Base-by-base conservation (phyloP, 2,329 filamentous ascomycete species). In the Fusarium nurragi region DNA sequence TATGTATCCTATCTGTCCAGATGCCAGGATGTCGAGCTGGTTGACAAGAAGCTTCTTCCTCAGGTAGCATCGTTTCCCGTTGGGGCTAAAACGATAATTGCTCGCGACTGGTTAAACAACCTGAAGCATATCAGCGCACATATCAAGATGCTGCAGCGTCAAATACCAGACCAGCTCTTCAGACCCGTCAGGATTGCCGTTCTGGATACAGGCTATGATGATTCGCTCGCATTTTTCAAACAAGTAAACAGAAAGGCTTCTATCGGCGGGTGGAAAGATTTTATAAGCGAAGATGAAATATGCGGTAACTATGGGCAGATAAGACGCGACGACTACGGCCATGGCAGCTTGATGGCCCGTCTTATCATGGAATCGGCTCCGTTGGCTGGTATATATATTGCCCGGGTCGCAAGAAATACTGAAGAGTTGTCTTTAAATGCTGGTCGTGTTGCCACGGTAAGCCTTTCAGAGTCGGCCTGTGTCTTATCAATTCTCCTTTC, bases 81-180 rank as follows among this genome's bases (percentile, higher is more conserved):
- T 0, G 36, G 36, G 0, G n/a, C n/a, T n/a, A 41, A 49, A 7
- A 49, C 36, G 1, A 13, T 41, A 0, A 12, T 49, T 1, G 22
- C 46, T 1, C 34, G 22, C 0, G 47, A 44, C 12, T 50, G 47
- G 37, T 12, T 50, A 0, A 18, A 50, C 6, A 44, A 44, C 4
- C 3, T 50, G 16, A 50, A 25, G 22, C 25, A 50, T 0, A 49
- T 41, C 1, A 49, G 46, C 1, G 18, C 28, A 23, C 36, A 49
- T 0, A 12, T 49, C 2, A 0, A n/a, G 14, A 22, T 9, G 0
- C 1, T 49, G 0, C 19, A 18, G 1, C 14, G 19, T 0, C 2
- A 23, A 7, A 41, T 14, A 11, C 16, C 25, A 1, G 36, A 16
- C 0, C 26, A 43, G 14, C 6, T 9, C 0, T 32, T 50, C n/a